Evolutionary conservation across 345 rosid genomes (phyloP), one percentile per base, ranked within the genome.

Genomic region (Alliaria petiolata): DNA sequence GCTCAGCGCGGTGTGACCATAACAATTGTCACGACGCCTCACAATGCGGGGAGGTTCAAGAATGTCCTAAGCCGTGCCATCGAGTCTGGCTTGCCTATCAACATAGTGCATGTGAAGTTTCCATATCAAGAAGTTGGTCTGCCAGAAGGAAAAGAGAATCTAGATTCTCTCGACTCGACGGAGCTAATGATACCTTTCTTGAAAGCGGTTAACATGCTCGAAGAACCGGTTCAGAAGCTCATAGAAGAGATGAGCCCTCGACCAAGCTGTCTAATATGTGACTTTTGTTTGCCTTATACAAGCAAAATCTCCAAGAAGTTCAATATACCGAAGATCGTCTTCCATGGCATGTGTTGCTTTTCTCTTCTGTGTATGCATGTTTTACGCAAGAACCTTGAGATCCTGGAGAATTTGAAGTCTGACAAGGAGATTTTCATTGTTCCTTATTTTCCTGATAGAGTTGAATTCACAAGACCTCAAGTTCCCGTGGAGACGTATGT

Each of bases 251-350:
- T 85, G 67, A 72, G 1, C 6, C 82, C 86, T 11, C 22, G 8
- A 26, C 87, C 89, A 0, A 80, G 69, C 56, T 80, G 87, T 61
- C 31, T 85, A 69, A 78, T 85, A 12, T 73, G 84, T 0, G 89
- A 83, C 36, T 9, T 78, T 20, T 49, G 70, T 53, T 54, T 77
- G 51, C 34, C 49, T 1, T 81, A 67, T 44, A 81, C 85, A 3
- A 12, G 30, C 39, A 20, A 72, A 45, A 38, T 73, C 9, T 77
- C 87, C 31, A 45, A 30, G 43, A 44, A 20, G 65, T 80, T 82
- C 36, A 44, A 59, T 16, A 62, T 85, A n/a, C 89, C 87, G 8
- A 81, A 85, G 67, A 68, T 85, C 43, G 3, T 79, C 10, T 85
- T 83, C 79, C 39, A 22, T 22, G 25, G 25, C 25, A 22, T 22